These are phyloP conservation scores for Wickerhamomyces alni DNA, from an alignment of 805 yeast species.

Conservation along the genomic window DNA sequence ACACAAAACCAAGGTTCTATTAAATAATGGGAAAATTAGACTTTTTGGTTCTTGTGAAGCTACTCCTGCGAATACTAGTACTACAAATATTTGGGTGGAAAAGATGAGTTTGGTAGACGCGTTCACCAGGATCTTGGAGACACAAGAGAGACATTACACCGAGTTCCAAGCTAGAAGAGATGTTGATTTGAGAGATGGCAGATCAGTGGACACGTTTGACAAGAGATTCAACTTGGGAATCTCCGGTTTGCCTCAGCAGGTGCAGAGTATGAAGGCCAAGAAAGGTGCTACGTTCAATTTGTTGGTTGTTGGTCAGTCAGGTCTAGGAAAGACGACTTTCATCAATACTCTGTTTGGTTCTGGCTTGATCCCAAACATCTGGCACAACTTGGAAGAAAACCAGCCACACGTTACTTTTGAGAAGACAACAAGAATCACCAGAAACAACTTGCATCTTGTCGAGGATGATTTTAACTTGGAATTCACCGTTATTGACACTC, in stretches of 20 bases:
- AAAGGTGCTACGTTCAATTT: conserved; percentile 73
- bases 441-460: conserved; percentile 43
- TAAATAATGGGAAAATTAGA: too few relatives aligned
- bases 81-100: too few relatives aligned
- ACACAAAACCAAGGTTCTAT: neutral
- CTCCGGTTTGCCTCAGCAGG: conserved; percentile 24
- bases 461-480: conserved; percentile 57
- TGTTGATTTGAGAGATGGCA: neutral
- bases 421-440: conserved; percentile 27
- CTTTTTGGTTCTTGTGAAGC: too few relatives aligned
- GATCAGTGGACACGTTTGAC: conserved; percentile 1
- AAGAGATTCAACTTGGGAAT: conserved; percentile 20
- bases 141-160: neutral
- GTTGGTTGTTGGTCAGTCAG: conserved; percentile 83
- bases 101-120: neutral
- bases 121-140: neutral
- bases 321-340: conserved; percentile 79
- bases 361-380: conserved; percentile 31
- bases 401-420: conserved; percentile 32
- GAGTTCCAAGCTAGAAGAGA: neutral
- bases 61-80: too few relatives aligned
- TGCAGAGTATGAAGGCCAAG: conserved; percentile 28
- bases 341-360: conserved; percentile 73
- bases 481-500: conserved; percentile 65
- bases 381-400: conserved; percentile 35